Base-by-base conservation (phyloP, 768 basidiomycete genomes). In the Naematelia encephala region DNA sequence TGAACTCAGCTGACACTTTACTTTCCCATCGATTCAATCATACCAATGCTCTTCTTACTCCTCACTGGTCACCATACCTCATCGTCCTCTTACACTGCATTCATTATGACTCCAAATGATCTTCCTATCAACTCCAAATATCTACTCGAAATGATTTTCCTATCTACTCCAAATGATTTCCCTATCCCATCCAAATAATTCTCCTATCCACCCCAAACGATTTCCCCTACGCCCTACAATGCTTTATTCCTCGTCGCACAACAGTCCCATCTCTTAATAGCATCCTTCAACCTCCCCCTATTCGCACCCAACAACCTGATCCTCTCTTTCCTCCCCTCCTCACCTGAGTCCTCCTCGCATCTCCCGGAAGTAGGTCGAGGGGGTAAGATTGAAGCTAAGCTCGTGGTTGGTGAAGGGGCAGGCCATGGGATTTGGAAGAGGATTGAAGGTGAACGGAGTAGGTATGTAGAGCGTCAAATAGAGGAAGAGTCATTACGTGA, bases 381-480 rank as follows among this genome's bases (percentile, higher is more conserved):
- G 5, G 61, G 61, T 13, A 56, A 52, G 16, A 26, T 69, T 5
- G 71, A 69, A 53, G 57, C 60, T 8, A 73, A 73, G 46, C 21
- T 73, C 1, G 51, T 64, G n/a, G 58, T 73, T 5, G 68, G 66
- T 8, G 66, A 68, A 45, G 71, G 71, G n/a, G 60, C 60, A 14
- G 62, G 68, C 13, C 71, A 73, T 54, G 60, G 54, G 13, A 46
- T 68, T 13, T 73, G 68, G 68, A 73, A 73, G 61, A 30, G 65
- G 28, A 69, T 73, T 4, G 68, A 73, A 42, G 71, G 68, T 45
- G 67, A 73, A 49, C 47, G 68, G n/a, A 51, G 22, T 34, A 47
- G 64, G 21, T 52, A 29, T 8, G 66, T 53, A n/a, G 66, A 59
- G 52, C 51, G 47, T 22, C 23, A 45, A 45, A 64, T 48, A 14